A percentile compares a stretch with the other conserved stretches of the same genome.
Evolutionary conservation across 805 yeast species (phyloP).

Genomic region (Ogataea allantospora): DNA sequence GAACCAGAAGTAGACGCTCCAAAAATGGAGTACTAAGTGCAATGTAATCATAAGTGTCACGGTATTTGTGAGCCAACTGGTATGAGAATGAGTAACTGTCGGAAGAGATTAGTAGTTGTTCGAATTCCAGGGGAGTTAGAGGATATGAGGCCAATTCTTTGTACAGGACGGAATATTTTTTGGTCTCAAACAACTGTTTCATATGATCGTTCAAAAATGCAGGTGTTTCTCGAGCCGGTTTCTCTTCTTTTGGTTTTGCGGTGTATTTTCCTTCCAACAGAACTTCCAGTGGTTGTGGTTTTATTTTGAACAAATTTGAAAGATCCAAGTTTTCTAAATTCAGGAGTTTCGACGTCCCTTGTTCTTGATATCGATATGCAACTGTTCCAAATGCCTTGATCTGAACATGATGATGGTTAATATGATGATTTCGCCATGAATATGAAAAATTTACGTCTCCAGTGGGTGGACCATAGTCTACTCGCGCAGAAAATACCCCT

Average conservation of each 20-base stretch:
- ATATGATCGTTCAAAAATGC: background rate
- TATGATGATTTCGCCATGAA: background rate
- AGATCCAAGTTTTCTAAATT: background rate
- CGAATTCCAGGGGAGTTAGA: slow-evolving; percentile 24
- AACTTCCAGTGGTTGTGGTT: slow-evolving; percentile 2
- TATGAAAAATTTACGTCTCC: background rate
- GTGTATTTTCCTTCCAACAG: slow-evolving; percentile 1
- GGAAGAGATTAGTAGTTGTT: slow-evolving; percentile 19
- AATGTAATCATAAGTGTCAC: slow-evolving; percentile 17
- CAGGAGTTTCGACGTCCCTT: background rate
- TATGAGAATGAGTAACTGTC: slow-evolving; percentile 21
- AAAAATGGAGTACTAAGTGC: slow-evolving; percentile 16
- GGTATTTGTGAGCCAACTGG: slow-evolving; percentile 19
- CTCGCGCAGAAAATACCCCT: slow-evolving; percentile 6
- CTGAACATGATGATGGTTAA: too few relatives aligned
- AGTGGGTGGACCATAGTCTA: slow-evolving; percentile 1
- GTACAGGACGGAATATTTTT: slow-evolving; percentile 4
- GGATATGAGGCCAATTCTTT: slow-evolving; percentile 1
- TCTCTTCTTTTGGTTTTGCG: background rate
- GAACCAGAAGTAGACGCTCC: slow-evolving; percentile 19
- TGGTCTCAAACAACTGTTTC: background rate
- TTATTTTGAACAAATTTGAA: background rate
- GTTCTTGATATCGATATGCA: too few relatives aligned
- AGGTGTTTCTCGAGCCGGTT: background rate
- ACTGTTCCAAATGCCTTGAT: background rate